Evolutionary conservation across 163 green algal species (phyloP), one percentile per base, ranked within the genome.

Genomic region (Chloromonas sp.): DNA sequence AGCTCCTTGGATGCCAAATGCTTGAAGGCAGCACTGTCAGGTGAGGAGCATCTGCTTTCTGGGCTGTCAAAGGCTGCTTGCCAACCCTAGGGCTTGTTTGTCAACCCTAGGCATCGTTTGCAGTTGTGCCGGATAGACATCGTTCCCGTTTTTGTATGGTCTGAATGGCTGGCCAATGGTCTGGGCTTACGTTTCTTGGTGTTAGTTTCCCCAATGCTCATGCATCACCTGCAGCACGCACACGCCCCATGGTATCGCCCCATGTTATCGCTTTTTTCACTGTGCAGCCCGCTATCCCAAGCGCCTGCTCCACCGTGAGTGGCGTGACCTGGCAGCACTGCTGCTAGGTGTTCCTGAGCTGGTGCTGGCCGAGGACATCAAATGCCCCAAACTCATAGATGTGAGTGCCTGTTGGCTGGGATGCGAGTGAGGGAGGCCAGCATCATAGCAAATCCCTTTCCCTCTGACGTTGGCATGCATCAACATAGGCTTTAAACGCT

Each of bases 271-370:
- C 36, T 36, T 36, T 36, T 36, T 36, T 36, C 70, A 59, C n/a
- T 78, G 1, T 61, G 78, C 66, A 81, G 88, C 83, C 8, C 86
- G 88, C 57, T 91, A 89, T 74, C 88, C 88, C 60, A 91, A 91
- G 79, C 88, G 88, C 60, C 79, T 87, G 80, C 84, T 87, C 60
- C 87, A 85, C 0, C n/a, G 59, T 3, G 88, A 89, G 66, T 91
- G 88, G 88, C 86, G 88, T 13, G 58, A 83, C 8, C 86, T 91
- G 2, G 71, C 84, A 0, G 82, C 86, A 3, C 59, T 91, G 79
- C 84, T 91, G 71, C 79, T 91, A 58, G 86, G 82, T 0, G 74
- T 88, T 11, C 79, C 84, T 13, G 85, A 91, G 82, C 88, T 91
- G 57, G 83, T 89, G 11, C 84, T 91, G 2, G 74, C 83, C 2